phyloP scores from a whole-genome alignment of 2,329 filamentous ascomycete species.

The Sarocladiaceae sp. region DNA sequence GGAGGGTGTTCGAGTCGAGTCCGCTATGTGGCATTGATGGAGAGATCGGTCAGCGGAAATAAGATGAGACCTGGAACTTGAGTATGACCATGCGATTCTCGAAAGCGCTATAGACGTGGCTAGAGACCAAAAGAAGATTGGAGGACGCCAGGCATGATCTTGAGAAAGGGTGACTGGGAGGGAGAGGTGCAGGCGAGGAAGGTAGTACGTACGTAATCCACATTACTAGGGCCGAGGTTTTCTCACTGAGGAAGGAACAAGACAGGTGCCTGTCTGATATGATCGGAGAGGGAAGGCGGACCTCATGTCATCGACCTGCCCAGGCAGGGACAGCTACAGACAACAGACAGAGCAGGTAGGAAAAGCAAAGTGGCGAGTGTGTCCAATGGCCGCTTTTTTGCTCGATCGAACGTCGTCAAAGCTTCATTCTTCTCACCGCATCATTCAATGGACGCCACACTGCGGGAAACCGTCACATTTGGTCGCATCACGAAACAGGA shows the following conservation, averaged over 20 bases:
- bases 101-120: background rate
- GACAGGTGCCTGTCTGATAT: background rate
- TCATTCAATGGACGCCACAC: constrained; percentile 5
- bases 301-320: background rate
- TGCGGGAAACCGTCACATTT: background rate
- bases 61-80: background rate
- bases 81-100: background rate
- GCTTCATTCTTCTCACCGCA: background rate
- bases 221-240: background rate
- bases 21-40: constrained; percentile 2
- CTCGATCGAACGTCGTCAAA: background rate
- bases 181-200: background rate
- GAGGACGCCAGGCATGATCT: background rate
- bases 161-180: background rate
- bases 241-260: background rate
- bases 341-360: background rate
- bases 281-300: background rate
- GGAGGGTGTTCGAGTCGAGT: background rate
- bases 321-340: background rate
- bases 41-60: background rate
- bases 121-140: background rate
- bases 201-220: background rate
- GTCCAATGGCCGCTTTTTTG: background rate
- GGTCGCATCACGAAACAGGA: background rate
- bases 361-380: background rate